A percentile compares a stretch with the other conserved stretches of the same genome.
phyloP scores from a whole-genome alignment of 164 flowering plant species.

The Kalanchoe fedtschenkoi region DNA sequence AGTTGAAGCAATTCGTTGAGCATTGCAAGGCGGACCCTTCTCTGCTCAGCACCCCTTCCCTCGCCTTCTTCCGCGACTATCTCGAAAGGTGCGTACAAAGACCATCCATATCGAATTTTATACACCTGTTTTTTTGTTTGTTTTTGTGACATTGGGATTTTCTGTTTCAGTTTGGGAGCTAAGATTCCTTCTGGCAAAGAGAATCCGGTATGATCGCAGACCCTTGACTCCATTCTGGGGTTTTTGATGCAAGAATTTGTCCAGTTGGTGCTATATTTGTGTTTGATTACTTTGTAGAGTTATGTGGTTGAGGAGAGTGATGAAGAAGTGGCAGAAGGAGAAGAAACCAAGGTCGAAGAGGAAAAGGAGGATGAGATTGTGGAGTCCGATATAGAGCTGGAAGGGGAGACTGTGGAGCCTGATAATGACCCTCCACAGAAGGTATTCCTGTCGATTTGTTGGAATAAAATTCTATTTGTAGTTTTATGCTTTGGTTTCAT shows the following conservation, averaged over 20 bases:
- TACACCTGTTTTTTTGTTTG: not conserved
- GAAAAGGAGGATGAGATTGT: conserved; percentile 60
- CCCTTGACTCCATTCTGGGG: not conserved
- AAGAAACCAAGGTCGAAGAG: conserved; percentile 26
- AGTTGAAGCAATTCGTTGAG: conserved; percentile 65
- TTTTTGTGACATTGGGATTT: too few species aligned
- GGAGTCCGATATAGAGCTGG: conserved; percentile 87
- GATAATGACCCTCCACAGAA: conserved; percentile 86
- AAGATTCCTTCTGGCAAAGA: conserved; percentile 7
- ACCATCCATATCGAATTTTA: not conserved
- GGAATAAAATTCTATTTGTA: not conserved
- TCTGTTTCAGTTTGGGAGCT: conserved; percentile 7
- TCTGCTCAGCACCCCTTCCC: conserved; percentile 61
- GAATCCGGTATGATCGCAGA: not conserved
- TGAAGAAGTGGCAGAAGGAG: conserved; percentile 35
- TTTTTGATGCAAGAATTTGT: not conserved
- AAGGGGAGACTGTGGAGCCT: conserved; percentile 77
- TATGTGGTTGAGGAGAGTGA: conserved; percentile 50
- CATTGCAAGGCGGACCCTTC: conserved; percentile 69
- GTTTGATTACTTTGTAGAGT: conserved; percentile 9
- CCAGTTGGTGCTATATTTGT: not conserved
- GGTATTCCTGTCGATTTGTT: conserved; percentile 22
- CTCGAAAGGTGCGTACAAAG: conserved; percentile 49
- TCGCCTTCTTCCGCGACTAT: conserved; percentile 87
- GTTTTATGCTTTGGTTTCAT: not conserved